These are phyloP conservation scores for Meira miltonrushii DNA, from an alignment of 1,284 basidiomycete genomes.

Conservation along the genomic window DNA sequence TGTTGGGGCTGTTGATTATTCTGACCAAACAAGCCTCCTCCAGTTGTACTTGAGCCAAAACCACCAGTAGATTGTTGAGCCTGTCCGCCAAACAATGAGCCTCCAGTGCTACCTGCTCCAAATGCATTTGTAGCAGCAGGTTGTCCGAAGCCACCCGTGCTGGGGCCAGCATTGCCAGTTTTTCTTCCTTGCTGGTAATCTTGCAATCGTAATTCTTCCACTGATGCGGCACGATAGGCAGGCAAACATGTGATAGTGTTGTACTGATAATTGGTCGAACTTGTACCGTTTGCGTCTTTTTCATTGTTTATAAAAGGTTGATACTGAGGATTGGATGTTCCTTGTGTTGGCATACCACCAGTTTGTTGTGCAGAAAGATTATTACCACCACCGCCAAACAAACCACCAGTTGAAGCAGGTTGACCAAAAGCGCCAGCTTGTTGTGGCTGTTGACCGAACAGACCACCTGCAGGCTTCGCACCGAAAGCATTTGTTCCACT, in stretches of 20 bases:
- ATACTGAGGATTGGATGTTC: constrained; percentile 17
- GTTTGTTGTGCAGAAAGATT: not conserved
- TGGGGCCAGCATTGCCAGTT: constrained; percentile 5
- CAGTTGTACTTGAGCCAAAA: constrained; percentile 4
- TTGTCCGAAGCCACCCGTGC: constrained; percentile 5
- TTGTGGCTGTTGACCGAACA: constrained; percentile 28
- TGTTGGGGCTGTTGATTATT: constrained; percentile 24
- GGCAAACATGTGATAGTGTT: constrained; percentile 17
- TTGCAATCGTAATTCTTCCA: constrained; percentile 21
- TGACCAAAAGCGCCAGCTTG: constrained; percentile 36
- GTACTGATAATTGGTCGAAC: constrained; percentile 10
- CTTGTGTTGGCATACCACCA: constrained; percentile 14
- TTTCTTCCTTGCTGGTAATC: constrained; percentile 23
- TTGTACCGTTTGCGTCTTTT: not conserved
- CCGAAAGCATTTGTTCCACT: constrained; percentile 2
- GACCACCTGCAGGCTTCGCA: constrained; percentile 1
- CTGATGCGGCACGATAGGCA: constrained; percentile 14
- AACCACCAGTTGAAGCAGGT: constrained; percentile 9
- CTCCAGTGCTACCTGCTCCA: constrained; percentile 6
- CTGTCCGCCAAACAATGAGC: constrained; percentile 8
- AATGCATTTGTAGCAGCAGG: not conserved
- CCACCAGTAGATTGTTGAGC: constrained; percentile 8
- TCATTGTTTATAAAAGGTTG: not conserved
- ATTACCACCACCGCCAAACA: constrained; percentile 11
- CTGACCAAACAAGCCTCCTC: constrained; percentile 12